Evolutionary conservation across 345 rosid genomes (phyloP), one percentile per base, ranked within the genome.

Genomic region (Erucastrum elatum): DNA sequence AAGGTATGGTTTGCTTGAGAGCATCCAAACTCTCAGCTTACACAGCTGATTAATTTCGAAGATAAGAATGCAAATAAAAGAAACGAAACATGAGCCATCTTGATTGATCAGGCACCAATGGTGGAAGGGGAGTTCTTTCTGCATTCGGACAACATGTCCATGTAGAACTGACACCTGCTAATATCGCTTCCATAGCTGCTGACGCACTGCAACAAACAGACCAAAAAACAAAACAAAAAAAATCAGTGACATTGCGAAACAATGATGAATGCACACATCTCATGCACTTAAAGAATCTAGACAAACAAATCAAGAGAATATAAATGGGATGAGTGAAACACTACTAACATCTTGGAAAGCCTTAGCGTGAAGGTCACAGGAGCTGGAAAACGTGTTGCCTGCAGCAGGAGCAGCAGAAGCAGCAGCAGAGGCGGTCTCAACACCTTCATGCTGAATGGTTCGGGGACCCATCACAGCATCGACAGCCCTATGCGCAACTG

Each of bases 111-210:
- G 35, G 91, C 90, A 77, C 85, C 69, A 83, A 89, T 37, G 75
- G 62, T 27, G 15, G 93, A 56, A 71, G 87, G 87, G 0, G 90
- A 83, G 89, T 88, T 91, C 91, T 75, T 94, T 88, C 80, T 89
- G 96, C 99, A 94, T 80, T 93, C 99, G 0, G 89, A 13, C 87
- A 94, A 66, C 98, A 95, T 91, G 81, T 95, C 98, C 94, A 95
- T 86, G 92, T 95, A 95, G 90, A 95, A 95, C 87, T 93, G 98
- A 68, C 99, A 95, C 84, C 84, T 91, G 92, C 91, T 89, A 76
- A 95, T 89, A 30, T 95, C 98, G 26, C 68, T 89, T 53, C 96
- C 98, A 30, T 81, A 89, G 90, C 81, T 89, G 87, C 77, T 87
- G 49, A 93, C 35, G 82, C 98, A 95, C 99, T 95, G 82, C 86